Conservation (phyloP, 306 rosid genomes). For the Cucumis hystrix region DNA sequence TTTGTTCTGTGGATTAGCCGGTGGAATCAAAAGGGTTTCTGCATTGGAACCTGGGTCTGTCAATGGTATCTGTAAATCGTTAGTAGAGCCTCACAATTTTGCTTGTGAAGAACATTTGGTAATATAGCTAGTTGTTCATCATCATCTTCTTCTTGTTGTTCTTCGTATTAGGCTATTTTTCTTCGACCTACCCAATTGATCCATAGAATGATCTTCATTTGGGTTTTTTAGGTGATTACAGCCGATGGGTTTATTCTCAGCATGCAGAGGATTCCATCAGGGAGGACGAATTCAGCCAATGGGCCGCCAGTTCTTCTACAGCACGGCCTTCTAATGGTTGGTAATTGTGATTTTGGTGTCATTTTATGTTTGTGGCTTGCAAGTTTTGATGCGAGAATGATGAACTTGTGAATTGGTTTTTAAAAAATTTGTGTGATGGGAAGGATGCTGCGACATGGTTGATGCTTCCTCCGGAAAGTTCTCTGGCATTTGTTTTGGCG, state of each 20-base stretch:
- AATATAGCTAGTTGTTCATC: conserved; percentile 3
- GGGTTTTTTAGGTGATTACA: conserved; percentile 45
- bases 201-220: background rate
- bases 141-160: background rate
- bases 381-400: background rate
- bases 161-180: background rate
- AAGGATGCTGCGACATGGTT: conserved; percentile 50
- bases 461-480: conserved; percentile 48
- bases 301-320: conserved; percentile 52
- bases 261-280: conserved; percentile 44
- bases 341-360: conserved; percentile 1
- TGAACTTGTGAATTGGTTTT: background rate
- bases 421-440: background rate
- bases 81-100: conserved; percentile 49
- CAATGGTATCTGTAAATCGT: conserved; percentile 41
- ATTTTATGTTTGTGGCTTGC: background rate
- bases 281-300: conserved; percentile 13
- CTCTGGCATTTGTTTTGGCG: conserved; percentile 53
- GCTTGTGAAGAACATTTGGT: conserved; percentile 54
- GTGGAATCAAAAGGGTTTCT: conserved; percentile 7
- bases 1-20: conserved; percentile 12
- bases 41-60: background rate
- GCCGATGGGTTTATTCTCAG: conserved; percentile 58
- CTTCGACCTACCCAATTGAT: background rate
- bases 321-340: conserved; percentile 65